These are phyloP conservation scores for Colletotrichum chlorophyti DNA, from an alignment of 2,329 filamentous ascomycete genomes.

Conservation along the genomic window DNA sequence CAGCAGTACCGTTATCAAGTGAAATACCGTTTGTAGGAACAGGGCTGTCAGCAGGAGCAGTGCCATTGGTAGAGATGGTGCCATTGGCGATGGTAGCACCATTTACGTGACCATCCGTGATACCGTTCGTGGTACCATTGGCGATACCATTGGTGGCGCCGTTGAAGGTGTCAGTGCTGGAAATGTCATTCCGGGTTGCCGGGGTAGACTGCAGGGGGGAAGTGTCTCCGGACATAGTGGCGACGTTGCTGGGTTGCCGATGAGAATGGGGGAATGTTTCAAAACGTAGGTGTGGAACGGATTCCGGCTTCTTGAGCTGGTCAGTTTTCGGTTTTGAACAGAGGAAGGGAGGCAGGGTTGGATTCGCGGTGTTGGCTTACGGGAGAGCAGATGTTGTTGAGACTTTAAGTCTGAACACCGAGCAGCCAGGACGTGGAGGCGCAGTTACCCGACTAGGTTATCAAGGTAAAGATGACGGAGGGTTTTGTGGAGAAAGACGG, in stretches of 20 bases:
- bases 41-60: no score
- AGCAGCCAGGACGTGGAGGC: no score
- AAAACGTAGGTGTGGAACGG: no score
- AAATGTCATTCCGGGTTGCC: constrained; percentile 39
- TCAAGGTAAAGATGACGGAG: constrained; percentile 23
- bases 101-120: constrained; percentile 31
- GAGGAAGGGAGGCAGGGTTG: background rate
- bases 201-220: constrained; percentile 43
- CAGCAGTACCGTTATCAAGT: constrained; percentile 35
- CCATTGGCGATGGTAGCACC: constrained; percentile 27
- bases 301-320: no score
- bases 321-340: background rate
- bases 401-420: constrained; percentile 3
- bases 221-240: constrained; percentile 48
- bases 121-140: constrained; percentile 32
- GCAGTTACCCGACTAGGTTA: background rate
- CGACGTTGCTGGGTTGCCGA: background rate
- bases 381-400: background rate
- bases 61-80: no score
- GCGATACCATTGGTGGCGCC: constrained; percentile 30
- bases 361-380: background rate
- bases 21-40: no score
- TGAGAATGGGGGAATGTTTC: no score
- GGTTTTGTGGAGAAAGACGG: constrained; percentile 21
- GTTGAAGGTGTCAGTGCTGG: constrained; percentile 32